phyloP scores from a whole-genome alignment of 371 early-diverging fungal genomes.

The Mortierella sp. region DNA sequence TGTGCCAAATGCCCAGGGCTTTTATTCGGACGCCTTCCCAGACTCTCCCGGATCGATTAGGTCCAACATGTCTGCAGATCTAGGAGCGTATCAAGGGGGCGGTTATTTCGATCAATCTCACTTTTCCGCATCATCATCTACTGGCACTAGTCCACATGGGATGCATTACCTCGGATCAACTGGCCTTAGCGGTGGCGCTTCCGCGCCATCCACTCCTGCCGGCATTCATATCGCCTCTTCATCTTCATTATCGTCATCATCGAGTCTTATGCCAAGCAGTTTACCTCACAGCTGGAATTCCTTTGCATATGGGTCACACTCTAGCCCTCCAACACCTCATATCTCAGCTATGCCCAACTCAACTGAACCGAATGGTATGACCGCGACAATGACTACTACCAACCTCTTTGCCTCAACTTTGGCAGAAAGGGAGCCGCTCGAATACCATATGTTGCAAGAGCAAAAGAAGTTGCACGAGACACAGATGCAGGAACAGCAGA shows the following conservation, averaged over 20 bases:
- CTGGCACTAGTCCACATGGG: conserved; percentile 5
- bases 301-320: conserved; percentile 30
- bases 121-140: conserved; percentile 13
- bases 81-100: neutral
- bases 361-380: neutral
- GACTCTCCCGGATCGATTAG: conserved; percentile 33
- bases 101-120: conserved; percentile 36
- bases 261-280: neutral
- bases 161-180: neutral
- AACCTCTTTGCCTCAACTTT: conserved; percentile 13
- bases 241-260: neutral
- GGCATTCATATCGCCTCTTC: neutral
- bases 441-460: conserved; percentile 29
- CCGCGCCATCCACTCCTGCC: conserved; percentile 40
- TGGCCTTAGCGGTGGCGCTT: conserved; percentile 1
- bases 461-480: conserved; percentile 22
- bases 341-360: conserved; percentile 5
- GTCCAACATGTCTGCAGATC: conserved; percentile 6
- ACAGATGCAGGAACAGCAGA: conserved; percentile 35
- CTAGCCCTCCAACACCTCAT: conserved; percentile 34
- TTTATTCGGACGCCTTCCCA: conserved; percentile 16
- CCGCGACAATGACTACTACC: neutral
- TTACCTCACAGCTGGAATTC: conserved; percentile 13
- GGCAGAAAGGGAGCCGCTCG: conserved; percentile 10
- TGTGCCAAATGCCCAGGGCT: conserved; percentile 8